These are phyloP conservation scores for Lentinula boryana DNA, from an alignment of 768 basidiomycete species.

Conservation along the genomic window DNA sequence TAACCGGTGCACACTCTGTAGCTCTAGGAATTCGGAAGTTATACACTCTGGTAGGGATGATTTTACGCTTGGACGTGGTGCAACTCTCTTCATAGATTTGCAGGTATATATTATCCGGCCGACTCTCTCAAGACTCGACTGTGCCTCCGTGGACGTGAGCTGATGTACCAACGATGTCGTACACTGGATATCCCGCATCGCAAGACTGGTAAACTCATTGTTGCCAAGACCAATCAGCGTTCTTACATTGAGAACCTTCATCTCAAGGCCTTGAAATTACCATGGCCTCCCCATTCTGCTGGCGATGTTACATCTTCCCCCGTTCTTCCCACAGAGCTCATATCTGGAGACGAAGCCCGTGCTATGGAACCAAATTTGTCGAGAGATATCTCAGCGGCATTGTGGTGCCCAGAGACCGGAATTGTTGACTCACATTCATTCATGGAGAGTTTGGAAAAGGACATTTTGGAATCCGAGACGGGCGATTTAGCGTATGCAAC, in stretches of 20 bases:
- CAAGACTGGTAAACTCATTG: slow-evolving; percentile 86
- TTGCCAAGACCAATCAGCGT: slow-evolving; percentile 64
- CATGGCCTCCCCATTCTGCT: slow-evolving; percentile 40
- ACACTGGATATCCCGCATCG: slow-evolving; percentile 55
- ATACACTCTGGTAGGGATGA: slow-evolving; percentile 70
- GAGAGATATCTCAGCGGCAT: slow-evolving; percentile 56
- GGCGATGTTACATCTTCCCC: slow-evolving; percentile 17
- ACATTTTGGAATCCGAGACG: slow-evolving; percentile 64
- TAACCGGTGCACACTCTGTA: slow-evolving; percentile 20
- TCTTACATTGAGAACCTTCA: slow-evolving; percentile 68
- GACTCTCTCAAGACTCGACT: slow-evolving; percentile 80
- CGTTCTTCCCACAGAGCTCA: slow-evolving; percentile 58
- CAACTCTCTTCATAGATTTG: not conserved
- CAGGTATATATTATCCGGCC: slow-evolving; percentile 81
- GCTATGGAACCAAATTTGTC: slow-evolving; percentile 84
- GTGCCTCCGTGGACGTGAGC: slow-evolving; percentile 79
- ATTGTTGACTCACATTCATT: slow-evolving; percentile 84
- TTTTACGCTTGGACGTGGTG: not conserved
- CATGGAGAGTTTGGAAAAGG: slow-evolving; percentile 78
- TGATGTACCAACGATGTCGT: slow-evolving; percentile 77
- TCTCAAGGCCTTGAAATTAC: slow-evolving; percentile 49
- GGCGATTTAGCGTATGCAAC: slow-evolving; percentile 76
- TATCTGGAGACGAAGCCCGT: slow-evolving; percentile 62
- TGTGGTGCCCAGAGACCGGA: slow-evolving; percentile 85
- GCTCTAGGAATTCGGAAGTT: slow-evolving; percentile 93